Base-by-base conservation (phyloP, 2,329 filamentous ascomycete genomes). In the Alternaria sp. region DNA sequence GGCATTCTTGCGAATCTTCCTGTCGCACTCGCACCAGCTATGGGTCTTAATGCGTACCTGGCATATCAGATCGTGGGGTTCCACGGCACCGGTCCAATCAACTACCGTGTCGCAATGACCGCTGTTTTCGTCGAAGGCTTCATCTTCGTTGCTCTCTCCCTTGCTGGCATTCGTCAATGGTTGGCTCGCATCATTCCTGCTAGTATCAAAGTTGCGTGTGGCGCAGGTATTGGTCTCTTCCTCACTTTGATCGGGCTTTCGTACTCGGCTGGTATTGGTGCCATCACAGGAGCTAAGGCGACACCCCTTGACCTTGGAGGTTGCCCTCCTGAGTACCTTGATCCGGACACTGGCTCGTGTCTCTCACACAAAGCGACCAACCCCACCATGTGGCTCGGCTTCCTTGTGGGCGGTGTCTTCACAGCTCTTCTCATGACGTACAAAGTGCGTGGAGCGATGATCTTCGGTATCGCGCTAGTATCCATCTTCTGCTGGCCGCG, bases 21-120 rank as follows among this genome's bases (percentile, higher is more conserved):
- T 0, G 88, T 92, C 63, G 88, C 86, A 5, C 78, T 91, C 46
- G 90, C 89, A 4, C 89, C 90, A 5, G 90, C 89, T 17, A 91
- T 92, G 89, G 90, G 92, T 23, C 76, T 96, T 52, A 96, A 96
- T 71, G 92, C 92, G n/a, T 96, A 96, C 75, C 95, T 96, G 71
- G 85, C 92, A 17, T 96, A 90, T 72, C 90, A 87, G 2, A 89
- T 92, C 33, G 92, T 96, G 56, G 92, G 92, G 1, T 86, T 82
- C 68, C 88, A 93, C 72, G 92, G 92, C 40, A 84, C 82, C n/a
- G 91, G 91, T 8, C 87, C 91, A 0, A 70, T 72, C 54, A 73
- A 75, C 46, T 96, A 92, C 75, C 78, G 84, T 46, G 83, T 93
- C 29, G 92, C 92, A 17, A 80, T 96, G 48, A 95, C 92, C 3